Conservation (phyloP, 805 yeast species). For the Kluyveromyces wickerhamii region DNA sequence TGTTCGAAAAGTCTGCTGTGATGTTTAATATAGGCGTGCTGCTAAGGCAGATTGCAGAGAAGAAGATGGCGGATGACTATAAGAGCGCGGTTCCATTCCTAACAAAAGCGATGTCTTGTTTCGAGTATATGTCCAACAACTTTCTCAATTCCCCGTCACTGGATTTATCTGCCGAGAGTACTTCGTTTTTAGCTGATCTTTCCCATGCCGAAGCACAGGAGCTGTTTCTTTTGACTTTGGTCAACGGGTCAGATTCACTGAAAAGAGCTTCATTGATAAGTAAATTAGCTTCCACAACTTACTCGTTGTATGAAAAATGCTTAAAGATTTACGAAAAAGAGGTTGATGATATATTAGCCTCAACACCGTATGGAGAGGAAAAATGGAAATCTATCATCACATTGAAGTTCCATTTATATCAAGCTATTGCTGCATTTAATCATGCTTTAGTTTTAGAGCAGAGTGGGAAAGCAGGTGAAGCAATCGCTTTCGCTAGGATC, state of each 20-base stretch:
- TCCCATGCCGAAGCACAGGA: conserved; percentile 89
- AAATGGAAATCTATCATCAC: conserved; percentile 46
- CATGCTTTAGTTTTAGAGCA: conserved; percentile 49
- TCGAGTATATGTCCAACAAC: conserved; percentile 61
- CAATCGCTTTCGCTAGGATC: conserved; percentile 54
- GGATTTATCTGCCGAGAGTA: conserved; percentile 65
- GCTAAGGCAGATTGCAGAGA: conserved; percentile 43
- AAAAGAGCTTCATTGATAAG: conserved; percentile 66
- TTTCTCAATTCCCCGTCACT: conserved; percentile 83
- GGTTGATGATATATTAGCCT: conserved; percentile 23
- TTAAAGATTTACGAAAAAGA: conserved; percentile 34
- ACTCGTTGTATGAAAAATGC: conserved; percentile 47
- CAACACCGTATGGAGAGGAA: conserved; percentile 33
- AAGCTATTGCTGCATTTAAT: conserved; percentile 53
- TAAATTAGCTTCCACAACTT: conserved; percentile 60
- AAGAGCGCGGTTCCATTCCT: conserved; percentile 54
- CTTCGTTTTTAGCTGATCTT: conserved; percentile 52
- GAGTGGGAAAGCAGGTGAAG: conserved; percentile 59
- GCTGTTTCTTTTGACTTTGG: conserved; percentile 57
- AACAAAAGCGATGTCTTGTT: conserved; percentile 75
- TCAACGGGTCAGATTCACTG: conserved; percentile 32
- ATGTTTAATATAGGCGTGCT: conserved; percentile 71
- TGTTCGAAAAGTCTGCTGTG: conserved; percentile 83
- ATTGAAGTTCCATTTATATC: conserved; percentile 48
- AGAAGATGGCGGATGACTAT: conserved; percentile 33